A percentile compares a stretch with the other conserved stretches of the same genome.
phyloP scores from a whole-genome alignment of 2,329 filamentous ascomycete genomes.

The Diaporthe eres region DNA sequence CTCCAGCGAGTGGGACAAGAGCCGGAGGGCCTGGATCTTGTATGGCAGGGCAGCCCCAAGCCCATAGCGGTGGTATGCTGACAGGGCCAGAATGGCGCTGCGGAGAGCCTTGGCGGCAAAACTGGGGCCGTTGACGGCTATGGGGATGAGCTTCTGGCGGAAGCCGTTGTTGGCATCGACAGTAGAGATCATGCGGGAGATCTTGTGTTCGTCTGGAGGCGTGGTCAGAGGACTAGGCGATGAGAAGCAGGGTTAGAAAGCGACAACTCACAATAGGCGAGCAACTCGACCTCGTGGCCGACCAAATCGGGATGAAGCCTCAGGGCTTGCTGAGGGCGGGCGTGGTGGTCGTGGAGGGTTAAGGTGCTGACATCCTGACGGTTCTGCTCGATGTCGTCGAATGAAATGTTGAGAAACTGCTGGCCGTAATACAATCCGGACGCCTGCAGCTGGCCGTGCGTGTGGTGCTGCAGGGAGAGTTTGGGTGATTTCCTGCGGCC shows the following conservation, averaged over 20 bases:
- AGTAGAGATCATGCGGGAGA: constrained; percentile 62
- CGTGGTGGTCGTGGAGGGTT: constrained; percentile 46
- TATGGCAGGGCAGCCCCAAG: constrained; percentile 57
- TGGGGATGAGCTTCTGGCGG: constrained; percentile 59
- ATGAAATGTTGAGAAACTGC: constrained; percentile 57
- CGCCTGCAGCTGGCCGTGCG: constrained; percentile 44
- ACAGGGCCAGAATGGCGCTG: constrained; percentile 60
- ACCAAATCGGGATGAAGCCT: constrained; percentile 49
- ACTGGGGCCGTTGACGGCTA: constrained; percentile 56
- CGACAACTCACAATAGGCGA: constrained; percentile 49
- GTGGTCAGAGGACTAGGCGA: constrained; percentile 17
- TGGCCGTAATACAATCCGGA: constrained; percentile 51
- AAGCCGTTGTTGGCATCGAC: constrained; percentile 63
- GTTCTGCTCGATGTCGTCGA: constrained; percentile 51
- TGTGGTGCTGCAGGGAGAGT: constrained; percentile 35
- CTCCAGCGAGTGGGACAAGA: constrained; percentile 55
- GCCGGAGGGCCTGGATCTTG: constrained; percentile 57
- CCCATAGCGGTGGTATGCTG: constrained; percentile 58
- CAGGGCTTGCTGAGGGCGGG: constrained; percentile 46
- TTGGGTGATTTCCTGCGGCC: constrained; percentile 53
- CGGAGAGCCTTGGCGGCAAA: constrained; percentile 55
- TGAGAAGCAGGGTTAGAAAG: neutral
- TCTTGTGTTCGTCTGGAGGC: constrained; percentile 53
- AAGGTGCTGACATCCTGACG: constrained; percentile 49
- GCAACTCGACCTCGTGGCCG: constrained; percentile 49